Evolutionary conservation across 768 basidiomycete genomes (phyloP).

Genomic region (Boletus pseudopeckii): DNA sequence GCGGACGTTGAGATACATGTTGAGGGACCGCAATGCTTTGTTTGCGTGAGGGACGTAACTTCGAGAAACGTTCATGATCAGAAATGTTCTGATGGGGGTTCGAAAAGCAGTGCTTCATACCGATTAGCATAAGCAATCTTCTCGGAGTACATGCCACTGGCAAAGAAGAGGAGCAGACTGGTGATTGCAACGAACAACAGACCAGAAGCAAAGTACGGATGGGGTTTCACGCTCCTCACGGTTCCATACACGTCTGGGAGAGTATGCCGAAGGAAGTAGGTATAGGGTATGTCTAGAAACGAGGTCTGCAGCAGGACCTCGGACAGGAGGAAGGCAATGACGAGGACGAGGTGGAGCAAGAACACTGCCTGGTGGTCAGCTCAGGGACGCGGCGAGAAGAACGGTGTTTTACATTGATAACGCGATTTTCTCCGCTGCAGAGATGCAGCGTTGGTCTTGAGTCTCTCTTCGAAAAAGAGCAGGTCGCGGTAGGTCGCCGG

Average conservation of each 20-base stretch:
- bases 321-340: constrained; percentile 67
- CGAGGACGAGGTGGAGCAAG: constrained; percentile 61
- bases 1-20: constrained; percentile 96
- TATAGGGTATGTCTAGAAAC: constrained; percentile 62
- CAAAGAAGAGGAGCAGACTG: constrained; percentile 91
- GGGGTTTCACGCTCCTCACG: constrained; percentile 43
- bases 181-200: constrained; percentile 85
- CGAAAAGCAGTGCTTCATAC: constrained; percentile 44
- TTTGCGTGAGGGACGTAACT: constrained; percentile 98
- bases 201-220: constrained; percentile 75
- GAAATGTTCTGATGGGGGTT: constrained; percentile 8
- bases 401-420: constrained; percentile 65
- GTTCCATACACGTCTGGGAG: constrained; percentile 51
- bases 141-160: constrained; percentile 93
- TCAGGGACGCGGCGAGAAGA: constrained; percentile 16
- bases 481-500: constrained; percentile 82
- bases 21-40: constrained; percentile 84
- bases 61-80: constrained; percentile 15
- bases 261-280: constrained; percentile 43
- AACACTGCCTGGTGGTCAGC: constrained; percentile 53
- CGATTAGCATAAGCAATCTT: constrained; percentile 96
- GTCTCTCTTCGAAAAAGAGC: constrained; percentile 91
- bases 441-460: constrained; percentile 87
- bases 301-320: constrained; percentile 73
- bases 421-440: constrained; percentile 75